phyloP scores from a whole-genome alignment of 768 basidiomycete genomes.

The Leccinum ochraceum region DNA sequence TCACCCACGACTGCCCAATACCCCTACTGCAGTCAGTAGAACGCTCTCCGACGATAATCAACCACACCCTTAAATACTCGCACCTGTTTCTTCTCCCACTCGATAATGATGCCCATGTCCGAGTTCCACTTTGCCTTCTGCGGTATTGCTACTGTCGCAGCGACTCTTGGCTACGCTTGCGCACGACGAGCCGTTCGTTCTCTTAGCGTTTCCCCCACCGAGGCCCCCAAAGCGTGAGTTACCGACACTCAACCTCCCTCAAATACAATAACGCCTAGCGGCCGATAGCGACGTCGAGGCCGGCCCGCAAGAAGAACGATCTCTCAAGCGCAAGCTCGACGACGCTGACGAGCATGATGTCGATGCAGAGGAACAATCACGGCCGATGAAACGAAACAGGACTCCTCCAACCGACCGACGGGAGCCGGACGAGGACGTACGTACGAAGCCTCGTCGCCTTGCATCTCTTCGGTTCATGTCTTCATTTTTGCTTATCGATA shows the following conservation, averaged over 20 bases:
- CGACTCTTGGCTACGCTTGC: conserved; percentile 59
- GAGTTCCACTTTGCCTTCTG: conserved; percentile 58
- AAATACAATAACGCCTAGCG: conserved; percentile 29
- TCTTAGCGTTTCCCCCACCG: conserved; percentile 18
- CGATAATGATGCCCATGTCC: conserved; percentile 47
- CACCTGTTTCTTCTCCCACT: conserved; percentile 14
- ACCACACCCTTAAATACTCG: conserved; percentile 24
- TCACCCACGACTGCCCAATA: conserved; percentile 19
- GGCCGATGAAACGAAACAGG: conserved; percentile 38
- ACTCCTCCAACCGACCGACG: conserved; percentile 41
- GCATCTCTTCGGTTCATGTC: neutral
- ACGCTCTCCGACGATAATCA: conserved; percentile 20
- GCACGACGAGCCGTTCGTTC: conserved; percentile 39
- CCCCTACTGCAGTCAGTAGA: conserved; percentile 7
- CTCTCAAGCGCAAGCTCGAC: conserved; percentile 35
- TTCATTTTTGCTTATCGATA: conserved; percentile 25
- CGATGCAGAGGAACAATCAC: conserved; percentile 33
- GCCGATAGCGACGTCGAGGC: conserved; percentile 34
- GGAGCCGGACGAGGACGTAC: conserved; percentile 30
- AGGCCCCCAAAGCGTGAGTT: conserved; percentile 33
- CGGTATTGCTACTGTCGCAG: conserved; percentile 60
- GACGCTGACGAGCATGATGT: conserved; percentile 24
- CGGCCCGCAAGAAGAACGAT: conserved; percentile 28
- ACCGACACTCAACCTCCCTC: conserved; percentile 31
- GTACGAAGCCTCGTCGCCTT: conserved; percentile 10